Evolutionary conservation across 2,329 filamentous ascomycete species (phyloP).

Genomic region (Kalmusia sp.): DNA sequence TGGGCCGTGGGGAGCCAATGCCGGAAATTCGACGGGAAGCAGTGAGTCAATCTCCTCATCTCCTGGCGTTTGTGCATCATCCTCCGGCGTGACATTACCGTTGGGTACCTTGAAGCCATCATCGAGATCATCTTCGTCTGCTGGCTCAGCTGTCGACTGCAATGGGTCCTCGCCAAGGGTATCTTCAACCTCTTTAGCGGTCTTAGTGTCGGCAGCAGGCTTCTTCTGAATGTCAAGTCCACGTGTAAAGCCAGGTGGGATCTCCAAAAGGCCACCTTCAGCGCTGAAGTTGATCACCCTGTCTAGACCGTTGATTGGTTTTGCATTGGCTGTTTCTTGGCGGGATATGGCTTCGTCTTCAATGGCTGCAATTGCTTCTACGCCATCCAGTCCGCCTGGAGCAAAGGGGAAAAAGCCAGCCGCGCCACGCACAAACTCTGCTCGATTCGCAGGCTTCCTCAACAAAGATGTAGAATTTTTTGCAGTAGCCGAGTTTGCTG

Average conservation of each 20-base stretch:
- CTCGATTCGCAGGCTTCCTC: slow-evolving; percentile 83
- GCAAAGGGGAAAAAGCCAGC: slow-evolving; percentile 95
- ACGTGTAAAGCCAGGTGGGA: slow-evolving; percentile 81
- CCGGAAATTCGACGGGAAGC: slow-evolving; percentile 90
- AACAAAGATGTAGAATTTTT: slow-evolving; percentile 93
- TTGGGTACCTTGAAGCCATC: slow-evolving; percentile 32
- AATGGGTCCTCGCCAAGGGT: slow-evolving; percentile 61
- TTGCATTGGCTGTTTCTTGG: slow-evolving; percentile 51
- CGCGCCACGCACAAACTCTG: slow-evolving; percentile 90
- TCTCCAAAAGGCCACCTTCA: slow-evolving; percentile 78
- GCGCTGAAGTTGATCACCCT: slow-evolving; percentile 82
- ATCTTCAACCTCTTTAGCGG: slow-evolving; percentile 74
- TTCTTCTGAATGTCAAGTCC: slow-evolving; percentile 77
- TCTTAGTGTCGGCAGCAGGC: slow-evolving; percentile 63
- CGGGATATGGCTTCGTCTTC: slow-evolving; percentile 75
- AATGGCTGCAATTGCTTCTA: slow-evolving; percentile 83
- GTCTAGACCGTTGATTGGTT: slow-evolving; percentile 66
- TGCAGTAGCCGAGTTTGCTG: slow-evolving; percentile 85
- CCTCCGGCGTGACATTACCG: slow-evolving; percentile 49
- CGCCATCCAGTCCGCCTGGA: slow-evolving; percentile 84
- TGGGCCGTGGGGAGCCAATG: slow-evolving; percentile 82
- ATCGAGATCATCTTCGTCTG: slow-evolving; percentile 32
- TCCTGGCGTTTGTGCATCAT: slow-evolving; percentile 52
- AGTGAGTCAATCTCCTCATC: slow-evolving; percentile 80
- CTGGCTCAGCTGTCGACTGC: slow-evolving; percentile 25